Percentiles rank a stretch among this genome's conserved stretches.
Conservation (phyloP, 371 early-diverging fungal species). For the Capillidium heterosporum region DNA sequence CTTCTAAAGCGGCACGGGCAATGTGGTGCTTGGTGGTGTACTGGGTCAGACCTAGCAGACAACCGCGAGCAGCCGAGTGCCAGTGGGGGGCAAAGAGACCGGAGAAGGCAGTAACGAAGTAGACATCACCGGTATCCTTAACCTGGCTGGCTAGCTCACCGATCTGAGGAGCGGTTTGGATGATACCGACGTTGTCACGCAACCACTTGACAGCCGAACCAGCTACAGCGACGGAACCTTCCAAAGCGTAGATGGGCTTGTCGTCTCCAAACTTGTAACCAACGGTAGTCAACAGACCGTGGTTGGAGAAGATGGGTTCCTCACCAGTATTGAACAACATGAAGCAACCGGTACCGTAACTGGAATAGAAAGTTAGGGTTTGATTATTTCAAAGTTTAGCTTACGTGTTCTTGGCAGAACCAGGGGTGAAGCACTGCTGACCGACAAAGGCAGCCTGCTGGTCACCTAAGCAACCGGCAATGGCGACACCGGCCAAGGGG, state of each 20-base stretch:
- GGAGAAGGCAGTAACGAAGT: constrained; percentile 89
- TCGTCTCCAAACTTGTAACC: constrained; percentile 73
- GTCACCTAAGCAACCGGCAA: constrained; percentile 82
- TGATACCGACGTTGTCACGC: constrained; percentile 69
- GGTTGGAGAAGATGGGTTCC: constrained; percentile 48
- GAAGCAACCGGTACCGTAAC: constrained; percentile 89
- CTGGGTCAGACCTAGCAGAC: constrained; percentile 75
- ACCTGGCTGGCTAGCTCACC: constrained; percentile 35
- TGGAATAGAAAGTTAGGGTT: not conserved
- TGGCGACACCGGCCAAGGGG: constrained; percentile 42
- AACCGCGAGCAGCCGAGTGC: constrained; percentile 81
- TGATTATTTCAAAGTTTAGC: constrained; percentile 3
- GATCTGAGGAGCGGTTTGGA: constrained; percentile 49
- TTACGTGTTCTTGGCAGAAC: constrained; percentile 80
- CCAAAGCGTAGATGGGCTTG: constrained; percentile 70
- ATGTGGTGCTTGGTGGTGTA: constrained; percentile 73
- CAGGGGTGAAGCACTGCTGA: constrained; percentile 71
- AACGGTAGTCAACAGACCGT: constrained; percentile 83
- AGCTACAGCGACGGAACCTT: constrained; percentile 86
- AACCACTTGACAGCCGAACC: constrained; percentile 89
- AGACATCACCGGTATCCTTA: constrained; percentile 66
- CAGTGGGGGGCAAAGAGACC: constrained; percentile 92
- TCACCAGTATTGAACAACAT: constrained; percentile 88
- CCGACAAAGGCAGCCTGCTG: constrained; percentile 95
- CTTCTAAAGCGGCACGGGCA: constrained; percentile 73